Conservation (phyloP, 805 yeast genomes). For the Starmerella potacharoeniae region DNA sequence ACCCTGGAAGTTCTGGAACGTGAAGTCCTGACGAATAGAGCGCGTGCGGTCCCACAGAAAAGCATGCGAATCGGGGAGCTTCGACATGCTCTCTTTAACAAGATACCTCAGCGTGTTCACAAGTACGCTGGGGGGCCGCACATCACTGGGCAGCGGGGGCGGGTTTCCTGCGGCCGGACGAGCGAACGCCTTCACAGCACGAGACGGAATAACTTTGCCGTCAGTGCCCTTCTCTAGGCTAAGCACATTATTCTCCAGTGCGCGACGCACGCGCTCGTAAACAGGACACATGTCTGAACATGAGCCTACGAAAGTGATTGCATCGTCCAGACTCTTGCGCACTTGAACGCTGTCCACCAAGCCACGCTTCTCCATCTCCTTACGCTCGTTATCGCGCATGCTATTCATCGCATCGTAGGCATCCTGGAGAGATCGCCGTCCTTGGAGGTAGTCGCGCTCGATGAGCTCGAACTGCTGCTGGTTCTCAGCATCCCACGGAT, state of each 20-base stretch:
- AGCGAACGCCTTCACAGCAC: slow-evolving; percentile 83
- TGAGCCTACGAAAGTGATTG: slow-evolving; percentile 76
- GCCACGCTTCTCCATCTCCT: slow-evolving; percentile 65
- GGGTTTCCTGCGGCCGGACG: slow-evolving; percentile 98
- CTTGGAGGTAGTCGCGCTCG: slow-evolving; percentile 35
- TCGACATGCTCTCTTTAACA: slow-evolving; percentile 47
- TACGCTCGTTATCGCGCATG: slow-evolving; percentile 64
- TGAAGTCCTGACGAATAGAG: slow-evolving; percentile 92
- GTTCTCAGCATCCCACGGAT: slow-evolving; percentile 61
- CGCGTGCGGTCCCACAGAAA: slow-evolving; percentile 96
- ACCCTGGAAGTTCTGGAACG: slow-evolving; percentile 87
- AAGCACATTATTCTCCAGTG: slow-evolving; percentile 76
- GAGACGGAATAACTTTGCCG: slow-evolving; percentile 43
- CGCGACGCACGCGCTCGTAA: slow-evolving; percentile 79
- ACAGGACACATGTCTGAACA: slow-evolving; percentile 93
- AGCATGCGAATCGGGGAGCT: slow-evolving; percentile 74
- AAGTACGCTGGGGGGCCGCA: slow-evolving; percentile 77
- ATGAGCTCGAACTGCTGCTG: slow-evolving; percentile 48
- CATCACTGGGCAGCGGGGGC: slow-evolving; percentile 95
- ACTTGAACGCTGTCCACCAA: slow-evolving; percentile 80
- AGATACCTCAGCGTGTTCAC: slow-evolving; percentile 59
- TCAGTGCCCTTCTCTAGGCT: slow-evolving; percentile 56
- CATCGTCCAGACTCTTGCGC: slow-evolving; percentile 74
- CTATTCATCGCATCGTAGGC: slow-evolving; percentile 58
- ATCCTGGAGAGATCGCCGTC: slow-evolving; percentile 48